phyloP scores from a whole-genome alignment of 2,329 filamentous ascomycete species.

The Daldinia eschscholtzii region DNA sequence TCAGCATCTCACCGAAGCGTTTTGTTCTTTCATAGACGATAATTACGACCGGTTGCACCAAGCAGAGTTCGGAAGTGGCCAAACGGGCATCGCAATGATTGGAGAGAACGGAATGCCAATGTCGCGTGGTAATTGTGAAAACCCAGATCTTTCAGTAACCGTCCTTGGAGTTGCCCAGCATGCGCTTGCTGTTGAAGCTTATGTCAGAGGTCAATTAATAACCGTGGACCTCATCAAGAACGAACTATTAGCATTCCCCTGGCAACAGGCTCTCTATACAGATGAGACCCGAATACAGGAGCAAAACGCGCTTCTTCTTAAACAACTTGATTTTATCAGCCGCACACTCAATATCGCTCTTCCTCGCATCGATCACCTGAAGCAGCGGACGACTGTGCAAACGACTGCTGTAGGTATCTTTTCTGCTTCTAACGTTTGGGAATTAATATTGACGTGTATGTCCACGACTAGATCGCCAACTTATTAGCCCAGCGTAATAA shows the following conservation, averaged over 20 bases:
- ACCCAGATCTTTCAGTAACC: constrained; percentile 16
- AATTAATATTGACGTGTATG: not conserved
- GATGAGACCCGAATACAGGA: not conserved
- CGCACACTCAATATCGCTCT: constrained; percentile 22
- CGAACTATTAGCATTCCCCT: constrained; percentile 23
- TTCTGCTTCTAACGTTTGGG: not conserved
- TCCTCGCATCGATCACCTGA: constrained; percentile 23
- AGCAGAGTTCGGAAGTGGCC: constrained; percentile 25
- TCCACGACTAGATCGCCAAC: constrained; percentile 18
- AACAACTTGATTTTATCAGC: constrained; percentile 25
- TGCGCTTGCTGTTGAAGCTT: constrained; percentile 23
- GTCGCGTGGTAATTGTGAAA: constrained; percentile 23
- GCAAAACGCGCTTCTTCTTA: constrained; percentile 20
- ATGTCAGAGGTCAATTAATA: constrained; percentile 15
- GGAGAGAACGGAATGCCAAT: constrained; percentile 26
- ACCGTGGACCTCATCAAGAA: constrained; percentile 15
- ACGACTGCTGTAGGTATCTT: constrained; percentile 13
- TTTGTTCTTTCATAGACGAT: constrained; percentile 10
- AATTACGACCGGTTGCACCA: constrained; percentile 24
- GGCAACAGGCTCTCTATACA: not conserved
- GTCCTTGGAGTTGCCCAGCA: constrained; percentile 20
- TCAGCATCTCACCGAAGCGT: constrained; percentile 26
- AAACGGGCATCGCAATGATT: constrained; percentile 29
- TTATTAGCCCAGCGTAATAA: constrained; percentile 28
- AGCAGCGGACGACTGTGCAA: constrained; percentile 23